Percentiles rank a stretch among this genome's conserved stretches.
These are phyloP conservation scores for Sporothrix phasma DNA, from an alignment of 2,329 filamentous ascomycete genomes.

Conservation along the genomic window DNA sequence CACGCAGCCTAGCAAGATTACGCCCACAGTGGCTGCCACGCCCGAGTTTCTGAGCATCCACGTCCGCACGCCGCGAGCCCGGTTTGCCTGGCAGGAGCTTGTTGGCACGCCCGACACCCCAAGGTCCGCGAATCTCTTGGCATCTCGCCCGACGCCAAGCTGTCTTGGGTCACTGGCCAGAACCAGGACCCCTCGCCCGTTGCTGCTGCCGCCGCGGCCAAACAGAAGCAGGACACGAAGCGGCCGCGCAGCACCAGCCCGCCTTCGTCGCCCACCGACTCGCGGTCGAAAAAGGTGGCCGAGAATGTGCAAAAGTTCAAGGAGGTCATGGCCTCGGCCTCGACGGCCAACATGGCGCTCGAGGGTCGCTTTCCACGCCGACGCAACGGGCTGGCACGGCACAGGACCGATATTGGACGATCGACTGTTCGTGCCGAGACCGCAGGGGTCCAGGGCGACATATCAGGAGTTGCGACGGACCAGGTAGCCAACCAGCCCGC, in stretches of 20 bases:
- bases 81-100: conserved; percentile 49
- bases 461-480: not conserved
- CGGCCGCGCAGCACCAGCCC: conserved; percentile 67
- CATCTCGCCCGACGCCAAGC: conserved; percentile 49
- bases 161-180: conserved; percentile 49
- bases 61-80: conserved; percentile 40
- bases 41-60: conserved; percentile 22
- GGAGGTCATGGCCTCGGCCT: conserved; percentile 53
- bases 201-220: not conserved
- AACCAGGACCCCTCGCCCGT: conserved; percentile 36
- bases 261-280: conserved; percentile 51
- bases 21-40: conserved; percentile 17
- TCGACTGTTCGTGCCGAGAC: not conserved
- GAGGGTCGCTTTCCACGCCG: conserved; percentile 18
- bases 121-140: conserved; percentile 34
- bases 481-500: conserved; percentile 15
- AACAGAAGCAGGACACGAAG: conserved; percentile 42
- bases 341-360: conserved; percentile 31
- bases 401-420: conserved; percentile 8
- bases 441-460: not conserved
- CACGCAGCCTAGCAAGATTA: conserved; percentile 17
- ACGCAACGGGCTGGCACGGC: conserved; percentile 28
- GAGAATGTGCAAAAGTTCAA: conserved; percentile 51
- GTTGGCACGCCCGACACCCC: conserved; percentile 34
- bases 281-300: conserved; percentile 34